Base-by-base conservation (phyloP, 2,329 filamentous ascomycete genomes). In the Fusarium decemcellulare region DNA sequence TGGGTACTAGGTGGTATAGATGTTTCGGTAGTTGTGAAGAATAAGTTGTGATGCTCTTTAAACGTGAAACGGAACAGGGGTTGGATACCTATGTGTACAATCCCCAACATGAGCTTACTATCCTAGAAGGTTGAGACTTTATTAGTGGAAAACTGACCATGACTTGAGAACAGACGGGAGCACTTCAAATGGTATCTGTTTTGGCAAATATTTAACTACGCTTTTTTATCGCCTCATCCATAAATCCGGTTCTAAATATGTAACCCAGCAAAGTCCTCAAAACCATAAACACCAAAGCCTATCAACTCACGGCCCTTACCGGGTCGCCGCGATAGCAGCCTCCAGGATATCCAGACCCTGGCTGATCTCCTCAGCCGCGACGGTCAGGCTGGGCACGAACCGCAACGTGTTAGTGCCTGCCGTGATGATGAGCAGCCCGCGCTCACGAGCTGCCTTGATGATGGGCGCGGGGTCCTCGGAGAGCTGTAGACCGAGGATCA, bases 391-490 rank as follows among this genome's bases (percentile, higher is more conserved):
- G 34, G 96, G 96, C 60, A 98, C 94, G 74, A 99, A 97, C 50
- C 96, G 87, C 72, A 99, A 82, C 9, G 95, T 98, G 77, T 98
- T 97, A 32, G 91, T 94, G 1, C 96, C 96, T 30, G 94, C 95
- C 2, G 94, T 98, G 76, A 99, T 98, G 63, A 99, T 86, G 63
- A 99, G 80, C 75, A 99, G 80, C 0, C 96, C 96, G 63, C 94
- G 87, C 83, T 98, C 94, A 65, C 96, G 86, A 16, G 95, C 94
- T 11, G 94, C 95, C 69, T 91, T 94, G 65, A 99, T 86, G 63
- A 99, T 90, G 12, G 86, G 87, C 16, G 87, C 86, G 32, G 90
- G 93, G 77, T 96, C 92, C 69, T 89, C 84, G 8, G 86, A 89
- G 60, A 99, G 83, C 82, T 99, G 96, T 46, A 97, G 80, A 27